Conservation (phyloP, 257 asterid genomes). For the Solanum arcanum region DNA sequence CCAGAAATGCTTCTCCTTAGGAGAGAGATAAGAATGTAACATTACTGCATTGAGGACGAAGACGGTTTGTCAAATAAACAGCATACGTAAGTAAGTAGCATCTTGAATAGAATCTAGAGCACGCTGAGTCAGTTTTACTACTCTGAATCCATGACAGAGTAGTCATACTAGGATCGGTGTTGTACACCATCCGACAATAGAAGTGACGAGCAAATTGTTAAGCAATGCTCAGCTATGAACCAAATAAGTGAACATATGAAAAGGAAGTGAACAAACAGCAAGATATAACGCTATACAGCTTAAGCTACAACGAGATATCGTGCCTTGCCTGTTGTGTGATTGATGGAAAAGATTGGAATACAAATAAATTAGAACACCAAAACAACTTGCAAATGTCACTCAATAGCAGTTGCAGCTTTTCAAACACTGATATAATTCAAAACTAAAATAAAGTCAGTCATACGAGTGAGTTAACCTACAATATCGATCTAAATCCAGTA, state of each 20-base stretch:
- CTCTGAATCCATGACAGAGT: constrained; percentile 54
- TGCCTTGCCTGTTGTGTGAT: constrained; percentile 3
- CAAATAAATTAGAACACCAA: constrained; percentile 46
- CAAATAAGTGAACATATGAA: background rate
- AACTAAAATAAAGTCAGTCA: background rate
- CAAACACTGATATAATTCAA: constrained; percentile 39
- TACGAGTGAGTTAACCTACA: background rate
- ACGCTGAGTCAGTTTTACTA: constrained; percentile 43
- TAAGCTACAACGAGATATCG: constrained; percentile 12
- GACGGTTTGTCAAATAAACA: background rate
- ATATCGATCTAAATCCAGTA: background rate
- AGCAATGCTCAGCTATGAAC: background rate
- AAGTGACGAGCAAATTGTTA: background rate
- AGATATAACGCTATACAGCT: constrained; percentile 24
- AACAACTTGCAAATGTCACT: background rate
- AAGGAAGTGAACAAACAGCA: constrained; percentile 21
- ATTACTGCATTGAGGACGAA: background rate
- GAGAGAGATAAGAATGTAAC: background rate
- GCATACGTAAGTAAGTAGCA: background rate
- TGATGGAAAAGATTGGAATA: constrained; percentile 20
- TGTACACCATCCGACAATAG: constrained; percentile 40
- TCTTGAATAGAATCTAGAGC: constrained; percentile 58
- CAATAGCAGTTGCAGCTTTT: constrained; percentile 27
- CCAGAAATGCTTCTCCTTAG: constrained; percentile 78
- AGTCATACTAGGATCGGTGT: constrained; percentile 41